Evolutionary conservation across 2,329 filamentous ascomycete species (phyloP), one percentile per base, ranked within the genome.

Genomic region (Fusarium odoratissimum): DNA sequence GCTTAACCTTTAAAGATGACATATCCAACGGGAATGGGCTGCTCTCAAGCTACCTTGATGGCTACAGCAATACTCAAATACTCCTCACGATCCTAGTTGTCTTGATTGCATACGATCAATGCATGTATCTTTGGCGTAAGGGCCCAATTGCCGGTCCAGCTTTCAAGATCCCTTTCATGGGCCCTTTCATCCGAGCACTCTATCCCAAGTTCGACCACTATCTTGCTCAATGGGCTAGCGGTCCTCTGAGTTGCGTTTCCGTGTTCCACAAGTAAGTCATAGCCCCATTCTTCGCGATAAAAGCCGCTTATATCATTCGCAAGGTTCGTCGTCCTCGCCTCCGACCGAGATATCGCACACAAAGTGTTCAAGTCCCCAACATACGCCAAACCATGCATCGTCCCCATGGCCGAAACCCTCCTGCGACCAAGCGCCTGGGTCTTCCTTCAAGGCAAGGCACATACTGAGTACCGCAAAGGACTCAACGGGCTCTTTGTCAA

Each of bases 331-430:
- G 91, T 95, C 55, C 91, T 95, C 70, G 92, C 91, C 33, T 93
- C 92, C 13, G 91, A 91, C 57, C 90, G 92, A 75, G 93, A 95
- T 81, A 89, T 95, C 80, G 91, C 93, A 51, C 91, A 92, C 80
- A 95, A 94, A 79, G 91, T 94, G 72, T 93, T 95, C 87, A 95
- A 95, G 80, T 94, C 92, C 10, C 92, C 93, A 9, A 79, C 83
- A 31, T 94, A 91, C 75, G 90, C 92, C 79, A 93, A 94, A 78
- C 93, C 93, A 40, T 95, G 92, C 80, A 88, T 95, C 35, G 93
- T 95, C 6, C 92, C 94, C 73, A 87, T 92, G 61, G 93, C 91
- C 79, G 93, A 94, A 78, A 89, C 66, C 2, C 64, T 95, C 46
- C 86, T 95, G 31, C 88, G 92, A 58, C 89, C 89, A 40, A 89